Base-by-base conservation (phyloP, 306 rosid genomes). In the Lathyrus tuberosus region DNA sequence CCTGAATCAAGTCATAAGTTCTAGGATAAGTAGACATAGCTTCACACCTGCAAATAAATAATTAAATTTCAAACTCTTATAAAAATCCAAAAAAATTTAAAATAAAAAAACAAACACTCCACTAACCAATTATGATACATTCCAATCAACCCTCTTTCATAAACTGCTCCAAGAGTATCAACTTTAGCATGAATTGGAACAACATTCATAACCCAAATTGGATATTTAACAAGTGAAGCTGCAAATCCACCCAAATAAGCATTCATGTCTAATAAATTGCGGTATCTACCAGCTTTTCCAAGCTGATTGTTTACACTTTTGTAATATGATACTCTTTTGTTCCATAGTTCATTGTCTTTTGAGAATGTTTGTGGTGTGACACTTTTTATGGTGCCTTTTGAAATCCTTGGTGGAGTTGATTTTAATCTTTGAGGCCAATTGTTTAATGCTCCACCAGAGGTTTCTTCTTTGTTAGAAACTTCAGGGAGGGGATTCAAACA, bases 11-110 rank as follows among this genome's bases (percentile, higher is more conserved):
- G 60, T 88, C 96, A 57, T 89, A 92, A 33, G 95, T 87, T 76
- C 98, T 86, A 52, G 96, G 98, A 83, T 89, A 88, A 22, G 96
- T 92, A 62, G 96, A 92, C 96, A 92, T 84, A 61, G 95, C 98
- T 71, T 92, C 98, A 76, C 96, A 87, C 96, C 97, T 91, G 86
- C 65, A 74, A 75, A 49, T 6, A 49, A 17, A 68, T 2, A 56
- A 37, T 71, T 53, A 5, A 31, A 44, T 11, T 6, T 16, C 77
- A 72, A n/a, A 63, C 9, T 57, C 26, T 22, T 33, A 60, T 18
- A 72, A 48, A 43, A 1, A 35, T 35, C 40, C 40, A 35, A 35
- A 35, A 35, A 7, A 6, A 5, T 0, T 6, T 6, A 33, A 35
- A 1, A 6, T 5, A 35, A 28, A 42, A 3, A 3, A 52, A 2